These are phyloP conservation scores for Urochloa ruziziensis DNA, from an alignment of 176 grass and related monocot species.

Conservation along the genomic window DNA sequence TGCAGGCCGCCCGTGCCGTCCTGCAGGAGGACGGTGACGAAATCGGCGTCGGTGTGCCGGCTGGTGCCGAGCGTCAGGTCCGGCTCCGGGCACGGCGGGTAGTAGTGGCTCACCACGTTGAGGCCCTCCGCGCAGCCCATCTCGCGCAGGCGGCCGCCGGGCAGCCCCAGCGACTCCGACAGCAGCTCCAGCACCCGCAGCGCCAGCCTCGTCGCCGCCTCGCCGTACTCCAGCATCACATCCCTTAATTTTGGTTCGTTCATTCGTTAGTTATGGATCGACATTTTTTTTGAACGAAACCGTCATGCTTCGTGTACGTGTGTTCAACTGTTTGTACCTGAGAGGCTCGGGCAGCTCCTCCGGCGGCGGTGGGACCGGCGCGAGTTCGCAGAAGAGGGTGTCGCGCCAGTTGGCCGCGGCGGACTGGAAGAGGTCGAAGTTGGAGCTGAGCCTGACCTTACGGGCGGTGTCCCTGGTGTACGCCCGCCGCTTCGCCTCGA, in stretches of 20 bases:
- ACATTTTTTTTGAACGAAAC: too few relatives aligned
- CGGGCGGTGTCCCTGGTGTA: not conserved
- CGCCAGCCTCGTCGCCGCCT: not conserved
- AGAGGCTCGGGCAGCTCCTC: not conserved
- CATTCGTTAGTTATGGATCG: too few relatives aligned
- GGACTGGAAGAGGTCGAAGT: slow-evolving; percentile 20
- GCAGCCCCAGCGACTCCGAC: slow-evolving; percentile 20
- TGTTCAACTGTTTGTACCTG: not conserved
- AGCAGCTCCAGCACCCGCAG: slow-evolving; percentile 16
- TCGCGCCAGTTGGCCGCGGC: not conserved
- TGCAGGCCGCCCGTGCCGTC: slow-evolving; percentile 19
- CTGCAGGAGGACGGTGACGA: slow-evolving; percentile 22
- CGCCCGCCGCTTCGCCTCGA: not conserved
- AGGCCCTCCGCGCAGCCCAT: slow-evolving; percentile 6
- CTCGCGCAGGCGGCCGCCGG: not conserved
- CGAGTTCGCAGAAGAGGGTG: not conserved
- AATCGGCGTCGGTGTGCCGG: not conserved
- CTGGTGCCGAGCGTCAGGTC: slow-evolving; percentile 18
- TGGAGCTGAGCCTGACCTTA: slow-evolving; percentile 11
- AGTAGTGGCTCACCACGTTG: slow-evolving; percentile 35
- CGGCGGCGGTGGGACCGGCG: not conserved
- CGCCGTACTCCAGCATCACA: slow-evolving; percentile 11
- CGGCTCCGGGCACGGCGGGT: slow-evolving; percentile 52
- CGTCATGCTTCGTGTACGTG: too few relatives aligned
- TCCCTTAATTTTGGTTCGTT: too few relatives aligned